Base-by-base conservation (phyloP, 768 basidiomycete species). In the Exidia glandulosa region DNA sequence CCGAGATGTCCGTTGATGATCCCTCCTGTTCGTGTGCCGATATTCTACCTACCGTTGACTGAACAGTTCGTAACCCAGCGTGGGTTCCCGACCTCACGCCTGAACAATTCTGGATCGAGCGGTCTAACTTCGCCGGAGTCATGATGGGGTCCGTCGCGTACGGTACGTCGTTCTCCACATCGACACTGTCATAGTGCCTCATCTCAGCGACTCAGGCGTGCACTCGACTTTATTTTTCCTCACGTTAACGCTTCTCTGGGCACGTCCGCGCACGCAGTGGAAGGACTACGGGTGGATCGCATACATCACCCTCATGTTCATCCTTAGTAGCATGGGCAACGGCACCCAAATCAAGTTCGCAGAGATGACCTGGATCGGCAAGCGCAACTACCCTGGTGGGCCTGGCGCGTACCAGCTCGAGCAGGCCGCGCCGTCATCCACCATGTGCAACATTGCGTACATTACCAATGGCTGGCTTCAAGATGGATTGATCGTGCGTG, bases 351-450 rank as follows among this genome's bases (percentile, higher is more conserved):
- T 63, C 12, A 67, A 69, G 32, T 70, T 65, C 57, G 67, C 66
- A 16, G 63, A 72, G 61, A 57, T 61, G 58, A 68, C 70, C 65
- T 72, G 65, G 65, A 67, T 70, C 50, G 64, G 63, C 37, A 58
- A 63, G 56, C 62, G 67, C 32, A 59, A 66, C 48, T 54, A 59
- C 27, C 65, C 68, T 3, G 68, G 68, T 19, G 71, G 70, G 1
- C 64, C 63, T 19, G 59, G 62, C 23, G 63, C 48, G 3, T 71
- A 63, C 52, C 62, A 67, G 55, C 59, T 19, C 19, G 65, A 59
- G 64, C 37, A 45, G 61, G 57, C 4, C 58, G 62, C 65, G 61
- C 65, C 68, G 63, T 68, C 19, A 57, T 72, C 16, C n/a, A n/a
- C n/a, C n/a, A n/a, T n/a, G n/a, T 57, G 61, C 2, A 70, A 66